phyloP scores from a whole-genome alignment of 768 basidiomycete genomes.

The Suillus subaureus region DNA sequence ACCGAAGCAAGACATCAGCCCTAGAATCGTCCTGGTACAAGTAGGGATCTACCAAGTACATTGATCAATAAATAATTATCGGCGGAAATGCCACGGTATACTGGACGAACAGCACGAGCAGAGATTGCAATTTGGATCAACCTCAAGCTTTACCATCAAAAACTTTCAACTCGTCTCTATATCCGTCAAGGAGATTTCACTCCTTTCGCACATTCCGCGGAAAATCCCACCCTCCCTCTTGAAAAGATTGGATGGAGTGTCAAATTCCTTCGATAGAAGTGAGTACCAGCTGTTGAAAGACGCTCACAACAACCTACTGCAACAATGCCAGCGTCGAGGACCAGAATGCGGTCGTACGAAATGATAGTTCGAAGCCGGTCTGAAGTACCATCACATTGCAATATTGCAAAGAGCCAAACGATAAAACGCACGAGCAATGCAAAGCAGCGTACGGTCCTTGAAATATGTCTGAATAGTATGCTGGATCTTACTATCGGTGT shows the following conservation, averaged over 20 bases:
- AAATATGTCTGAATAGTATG: too few species aligned
- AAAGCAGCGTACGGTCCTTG: too few species aligned
- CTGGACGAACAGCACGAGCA: background rate
- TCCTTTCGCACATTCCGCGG: conserved; percentile 58
- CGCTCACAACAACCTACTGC: too few species aligned
- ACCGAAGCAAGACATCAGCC: too few species aligned
- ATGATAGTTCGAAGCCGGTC: too few species aligned
- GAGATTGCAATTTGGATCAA: background rate
- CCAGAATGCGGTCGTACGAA: too few species aligned
- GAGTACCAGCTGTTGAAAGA: background rate
- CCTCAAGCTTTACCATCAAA: background rate
- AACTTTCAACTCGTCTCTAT: conserved; percentile 1
- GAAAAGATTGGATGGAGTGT: conserved; percentile 46
- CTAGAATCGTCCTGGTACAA: background rate
- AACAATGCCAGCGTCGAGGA: too few species aligned
- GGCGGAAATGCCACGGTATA: background rate
- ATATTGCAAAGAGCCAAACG: too few species aligned
- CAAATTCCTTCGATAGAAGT: conserved; percentile 18
- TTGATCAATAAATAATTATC: background rate
- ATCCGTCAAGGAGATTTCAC: conserved; percentile 42
- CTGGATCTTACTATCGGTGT: too few species aligned
- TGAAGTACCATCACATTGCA: too few species aligned
- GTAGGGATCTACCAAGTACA: background rate
- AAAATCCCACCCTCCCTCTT: too few species aligned
- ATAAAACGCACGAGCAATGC: too few species aligned